These are phyloP conservation scores for Salicornia ramosissima DNA, from an alignment of 148 eudicot species.

Conservation along the genomic window DNA sequence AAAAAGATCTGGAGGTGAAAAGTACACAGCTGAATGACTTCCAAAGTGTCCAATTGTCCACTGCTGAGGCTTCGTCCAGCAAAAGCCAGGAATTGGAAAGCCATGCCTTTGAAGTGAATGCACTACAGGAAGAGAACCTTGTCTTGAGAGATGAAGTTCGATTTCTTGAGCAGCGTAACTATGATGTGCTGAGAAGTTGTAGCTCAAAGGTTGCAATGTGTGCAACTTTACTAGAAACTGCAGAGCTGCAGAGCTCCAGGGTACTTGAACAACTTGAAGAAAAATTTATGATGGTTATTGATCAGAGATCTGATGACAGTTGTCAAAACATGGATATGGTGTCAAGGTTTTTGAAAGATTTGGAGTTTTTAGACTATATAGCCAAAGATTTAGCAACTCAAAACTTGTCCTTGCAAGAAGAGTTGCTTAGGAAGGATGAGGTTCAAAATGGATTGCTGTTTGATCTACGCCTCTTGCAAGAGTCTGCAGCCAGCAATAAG, in stretches of 20 bases:
- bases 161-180: constrained; percentile 23
- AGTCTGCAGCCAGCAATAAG: constrained; percentile 51
- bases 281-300: constrained; percentile 23
- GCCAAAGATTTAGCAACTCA: constrained; percentile 41
- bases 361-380: constrained; percentile 44
- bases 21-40: constrained; percentile 28
- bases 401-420: constrained; percentile 42
- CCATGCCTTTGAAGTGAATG: constrained; percentile 22
- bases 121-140: constrained; percentile 39
- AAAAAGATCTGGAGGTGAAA: constrained; percentile 34
- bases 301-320: constrained; percentile 34
- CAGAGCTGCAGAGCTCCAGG: constrained; percentile 35
- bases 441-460: constrained; percentile 60
- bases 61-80: constrained; percentile 29
- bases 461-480: constrained; percentile 82
- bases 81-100: constrained; percentile 39
- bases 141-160: constrained; percentile 40
- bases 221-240: constrained; percentile 24
- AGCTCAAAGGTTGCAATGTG: constrained; percentile 27
- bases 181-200: constrained; percentile 24
- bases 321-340: constrained; percentile 31
- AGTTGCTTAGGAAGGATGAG: constrained; percentile 71
- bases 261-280: constrained; percentile 33
- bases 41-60: constrained; percentile 29
- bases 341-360: constrained; percentile 36